Conservation (phyloP, 495 filamentous ascomycete species). For the Aspergillus avenaceus region DNA sequence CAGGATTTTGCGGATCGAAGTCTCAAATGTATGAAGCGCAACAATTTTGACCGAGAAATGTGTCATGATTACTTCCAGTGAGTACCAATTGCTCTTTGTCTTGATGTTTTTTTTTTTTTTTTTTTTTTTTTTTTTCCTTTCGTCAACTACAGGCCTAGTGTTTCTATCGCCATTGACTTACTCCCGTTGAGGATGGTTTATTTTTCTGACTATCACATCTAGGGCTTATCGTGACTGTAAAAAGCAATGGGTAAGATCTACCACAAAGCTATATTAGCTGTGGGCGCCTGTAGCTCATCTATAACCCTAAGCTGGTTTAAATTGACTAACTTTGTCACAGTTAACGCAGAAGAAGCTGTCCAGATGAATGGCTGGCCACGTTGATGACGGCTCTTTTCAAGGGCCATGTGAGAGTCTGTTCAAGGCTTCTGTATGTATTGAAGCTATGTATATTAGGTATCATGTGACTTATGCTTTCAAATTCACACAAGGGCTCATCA, state of each 20-base stretch:
- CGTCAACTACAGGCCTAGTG: background rate
- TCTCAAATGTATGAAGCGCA: constrained; percentile 81
- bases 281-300: background rate
- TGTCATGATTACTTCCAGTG: constrained; percentile 94
- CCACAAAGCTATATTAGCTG: background rate
- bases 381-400: background rate
- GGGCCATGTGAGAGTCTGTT: no score
- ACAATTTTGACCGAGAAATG: constrained; percentile 78
- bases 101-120: background rate
- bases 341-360: constrained; percentile 19
- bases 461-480: no score
- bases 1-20: constrained; percentile 88
- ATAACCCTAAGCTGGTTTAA: background rate
- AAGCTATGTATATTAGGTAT: no score
- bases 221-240: constrained; percentile 95
- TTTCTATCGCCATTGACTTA: constrained; percentile 12
- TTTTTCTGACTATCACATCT: constrained; percentile 1
- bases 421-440: background rate
- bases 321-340: constrained; percentile 9
- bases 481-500: no score
- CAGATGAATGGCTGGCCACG: no score
- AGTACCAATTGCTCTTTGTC: constrained; percentile 14
- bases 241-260: constrained; percentile 74
- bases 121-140: constrained; percentile 2
- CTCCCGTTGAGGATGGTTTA: no score